These are phyloP conservation scores for Vanrija humicola DNA, from an alignment of 1,284 basidiomycete genomes.

Conservation along the genomic window DNA sequence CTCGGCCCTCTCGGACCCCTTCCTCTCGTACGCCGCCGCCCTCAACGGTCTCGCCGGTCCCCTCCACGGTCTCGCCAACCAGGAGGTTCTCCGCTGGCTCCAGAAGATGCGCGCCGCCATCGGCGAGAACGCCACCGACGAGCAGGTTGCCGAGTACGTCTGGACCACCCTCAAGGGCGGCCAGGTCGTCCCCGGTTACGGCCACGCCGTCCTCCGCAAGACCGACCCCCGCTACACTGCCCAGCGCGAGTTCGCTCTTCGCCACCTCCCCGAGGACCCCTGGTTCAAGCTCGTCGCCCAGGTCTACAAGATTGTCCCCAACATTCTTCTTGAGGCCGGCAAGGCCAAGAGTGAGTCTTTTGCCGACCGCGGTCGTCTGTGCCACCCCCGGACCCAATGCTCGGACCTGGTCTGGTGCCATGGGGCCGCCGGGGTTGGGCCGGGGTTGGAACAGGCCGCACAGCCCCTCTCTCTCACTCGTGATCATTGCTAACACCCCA, in stretches of 20 bases:
- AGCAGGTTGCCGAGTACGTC: slow-evolving; percentile 84
- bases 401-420: neutral
- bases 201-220: slow-evolving; percentile 94
- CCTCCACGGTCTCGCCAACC: slow-evolving; percentile 89
- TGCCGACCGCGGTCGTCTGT: too few species aligned
- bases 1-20: slow-evolving; percentile 95
- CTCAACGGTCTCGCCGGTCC: slow-evolving; percentile 96
- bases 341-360: slow-evolving; percentile 69
- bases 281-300: slow-evolving; percentile 90
- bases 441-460: too few species aligned
- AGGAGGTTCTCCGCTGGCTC: slow-evolving; percentile 85
- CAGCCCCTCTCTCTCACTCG: neutral
- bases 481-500: neutral
- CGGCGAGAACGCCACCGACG: slow-evolving; percentile 74
- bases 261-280: slow-evolving; percentile 79
- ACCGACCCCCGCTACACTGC: slow-evolving; percentile 97
- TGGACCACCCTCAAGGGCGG: slow-evolving; percentile 88
- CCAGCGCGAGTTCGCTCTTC: slow-evolving; percentile 87
- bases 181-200: slow-evolving; percentile 90
- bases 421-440: neutral
- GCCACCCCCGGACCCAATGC: too few species aligned
- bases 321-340: slow-evolving; percentile 87
- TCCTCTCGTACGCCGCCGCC: slow-evolving; percentile 89
- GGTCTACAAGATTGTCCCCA: slow-evolving; percentile 88
- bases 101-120: slow-evolving; percentile 83